phyloP scores from a whole-genome alignment of 192 early-diverging fungal genomes.

The Gamsiella multidivaricata region DNA sequence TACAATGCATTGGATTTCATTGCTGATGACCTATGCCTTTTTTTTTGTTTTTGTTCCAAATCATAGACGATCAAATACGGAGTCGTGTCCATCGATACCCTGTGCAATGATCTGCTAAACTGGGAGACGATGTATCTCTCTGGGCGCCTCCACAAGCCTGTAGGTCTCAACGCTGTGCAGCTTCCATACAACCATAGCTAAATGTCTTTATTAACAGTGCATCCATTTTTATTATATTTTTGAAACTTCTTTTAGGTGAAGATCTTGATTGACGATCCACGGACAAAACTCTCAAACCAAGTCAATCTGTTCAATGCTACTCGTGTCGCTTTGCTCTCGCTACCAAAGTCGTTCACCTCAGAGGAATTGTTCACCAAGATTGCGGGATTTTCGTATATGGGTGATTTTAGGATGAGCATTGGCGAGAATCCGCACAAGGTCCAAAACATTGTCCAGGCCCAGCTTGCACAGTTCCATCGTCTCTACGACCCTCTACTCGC shows the following conservation, averaged over 20 bases:
- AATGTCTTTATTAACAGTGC: no score
- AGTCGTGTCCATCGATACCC: conserved; percentile 89
- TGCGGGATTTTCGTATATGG: conserved; percentile 87
- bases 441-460: conserved; percentile 90
- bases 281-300: conserved; percentile 79
- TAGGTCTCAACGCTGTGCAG: conserved; percentile 56
- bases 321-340: conserved; percentile 82
- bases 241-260: conserved; percentile 71
- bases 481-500: conserved; percentile 65
- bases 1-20: no score
- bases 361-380: conserved; percentile 85
- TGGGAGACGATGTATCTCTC: conserved; percentile 97
- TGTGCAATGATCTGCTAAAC: conserved; percentile 89
- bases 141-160: conserved; percentile 97
- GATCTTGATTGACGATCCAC: conserved; percentile 79
- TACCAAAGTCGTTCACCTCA: conserved; percentile 85
- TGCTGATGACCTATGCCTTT: not conserved
- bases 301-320: conserved; percentile 89
- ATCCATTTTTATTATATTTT: no score
- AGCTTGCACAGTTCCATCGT: conserved; percentile 68
- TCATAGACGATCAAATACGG: conserved; percentile 91
- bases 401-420: conserved; percentile 93
- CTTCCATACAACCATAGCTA: no score
- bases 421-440: conserved; percentile 98
- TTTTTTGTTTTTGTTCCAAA: not conserved